Percentiles rank a stretch among this genome's conserved stretches.
phyloP scores from a whole-genome alignment of 495 filamentous ascomycete species.

The Letharia columbiana region DNA sequence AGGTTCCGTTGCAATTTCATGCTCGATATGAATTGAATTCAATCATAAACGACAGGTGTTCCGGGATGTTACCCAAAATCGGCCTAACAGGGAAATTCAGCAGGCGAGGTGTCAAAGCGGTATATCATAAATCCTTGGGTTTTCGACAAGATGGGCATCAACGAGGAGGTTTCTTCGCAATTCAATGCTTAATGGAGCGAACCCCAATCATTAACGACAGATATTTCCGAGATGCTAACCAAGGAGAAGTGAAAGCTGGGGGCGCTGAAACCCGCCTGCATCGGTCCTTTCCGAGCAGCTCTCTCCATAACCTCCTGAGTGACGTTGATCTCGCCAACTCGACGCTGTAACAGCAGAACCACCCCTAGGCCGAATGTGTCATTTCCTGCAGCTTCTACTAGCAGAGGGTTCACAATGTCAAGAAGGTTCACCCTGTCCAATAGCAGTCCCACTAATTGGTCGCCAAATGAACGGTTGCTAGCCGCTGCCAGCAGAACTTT shows the following conservation, averaged over 20 bases:
- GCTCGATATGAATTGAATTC: background rate
- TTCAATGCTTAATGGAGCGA: background rate
- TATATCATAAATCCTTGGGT: background rate
- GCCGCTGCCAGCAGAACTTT: background rate
- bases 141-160: background rate
- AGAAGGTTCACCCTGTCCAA: background rate
- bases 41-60: background rate
- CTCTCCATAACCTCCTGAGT: background rate
- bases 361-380: background rate
- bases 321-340: background rate
- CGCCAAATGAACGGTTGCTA: background rate
- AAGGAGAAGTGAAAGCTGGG: background rate
- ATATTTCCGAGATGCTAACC: background rate
- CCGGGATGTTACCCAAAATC: background rate
- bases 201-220: background rate
- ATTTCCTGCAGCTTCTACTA: slow-evolving; percentile 1
- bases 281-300: background rate
- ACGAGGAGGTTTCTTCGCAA: background rate
- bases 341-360: background rate
- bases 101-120: background rate
- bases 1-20: background rate
- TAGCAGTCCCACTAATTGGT: background rate
- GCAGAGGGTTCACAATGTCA: background rate
- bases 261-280: background rate
- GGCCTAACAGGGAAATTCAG: background rate